Evolutionary conservation across 805 yeast species (phyloP).

Genomic region (Schizosaccharomyces japonicus): DNA sequence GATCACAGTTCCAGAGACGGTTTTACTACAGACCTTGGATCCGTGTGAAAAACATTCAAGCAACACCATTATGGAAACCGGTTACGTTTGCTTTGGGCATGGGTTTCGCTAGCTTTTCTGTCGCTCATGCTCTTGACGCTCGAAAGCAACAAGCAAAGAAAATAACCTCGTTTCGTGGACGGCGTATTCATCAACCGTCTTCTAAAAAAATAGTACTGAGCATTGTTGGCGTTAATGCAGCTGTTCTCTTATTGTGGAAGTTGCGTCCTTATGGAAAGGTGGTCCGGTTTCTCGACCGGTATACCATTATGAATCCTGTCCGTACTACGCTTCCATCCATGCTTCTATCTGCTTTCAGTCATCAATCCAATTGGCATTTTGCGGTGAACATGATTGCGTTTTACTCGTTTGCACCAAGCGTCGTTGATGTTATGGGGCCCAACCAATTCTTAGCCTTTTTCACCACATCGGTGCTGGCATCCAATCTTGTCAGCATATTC

Average conservation of each 20-base stretch:
- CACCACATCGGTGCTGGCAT: background rate
- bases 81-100: background rate
- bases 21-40: slow-evolving; percentile 3
- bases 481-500: background rate
- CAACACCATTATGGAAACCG: slow-evolving; percentile 1
- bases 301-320: background rate
- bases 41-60: background rate
- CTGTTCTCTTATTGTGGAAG: background rate
- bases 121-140: background rate
- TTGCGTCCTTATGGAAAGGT: background rate
- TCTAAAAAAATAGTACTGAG: background rate
- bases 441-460: background rate
- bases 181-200: background rate
- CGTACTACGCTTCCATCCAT: background rate
- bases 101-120: background rate
- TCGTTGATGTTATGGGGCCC: background rate
- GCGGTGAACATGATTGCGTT: slow-evolving; percentile 1
- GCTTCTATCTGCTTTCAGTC: slow-evolving; percentile 1
- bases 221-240: background rate
- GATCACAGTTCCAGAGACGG: no score
- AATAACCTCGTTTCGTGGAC: background rate
- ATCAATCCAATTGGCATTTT: background rate
- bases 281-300: background rate
- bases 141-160: background rate
- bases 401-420: background rate